Evolutionary conservation across 2,329 filamentous ascomycete genomes (phyloP), one percentile per base, ranked within the genome.

Genomic region (Pestalotiopsis sp.): DNA sequence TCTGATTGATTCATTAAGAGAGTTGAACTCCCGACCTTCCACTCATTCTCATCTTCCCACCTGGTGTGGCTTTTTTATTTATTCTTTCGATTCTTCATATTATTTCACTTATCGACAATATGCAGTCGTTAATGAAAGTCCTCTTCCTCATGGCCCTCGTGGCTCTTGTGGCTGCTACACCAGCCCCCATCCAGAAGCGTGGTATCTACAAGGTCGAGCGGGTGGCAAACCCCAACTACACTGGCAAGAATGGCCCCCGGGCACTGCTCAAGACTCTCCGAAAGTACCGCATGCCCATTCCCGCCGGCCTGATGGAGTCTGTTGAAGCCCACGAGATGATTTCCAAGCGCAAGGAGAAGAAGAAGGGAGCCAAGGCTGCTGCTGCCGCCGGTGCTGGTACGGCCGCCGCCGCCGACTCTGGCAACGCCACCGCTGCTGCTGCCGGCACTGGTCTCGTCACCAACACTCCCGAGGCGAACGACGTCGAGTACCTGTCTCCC

Each of bases 251-350:
- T 68, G 77, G 77, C 3, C 76, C 76, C 52, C 72, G 75, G 67
- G 72, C 75, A 25, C 69, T 78, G 31, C 68, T 77, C 17, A 78
- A 78, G 68, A 74, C 76, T 17, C 72, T 78, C n/a, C 71, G 75
- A 27, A 78, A 78, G 69, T 78, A 78, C 66, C 74, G 75, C 41
- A 78, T 78, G 77, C 75, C 76, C 1, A 72, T 78, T 52, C 76
- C 77, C 36, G 73, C 73, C 11, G 65, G 68, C 23, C 69, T 78
- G 52, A 69, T 74, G 31, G 69, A 66, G 31, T 73, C 73, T 17
- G 74, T 68, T 11, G 69, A 70, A 62, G 62, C 69, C 20, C 69
- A 74, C 57, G 74, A 78, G 58, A 72, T 75, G 69, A 74, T 78
- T 68, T 70, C 72, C 1, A 77, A 77, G 72, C 72, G 76, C 20